Evolutionary conservation across 1,139 yeast species (phyloP).

Genomic region (Geotrichum siamense): DNA sequence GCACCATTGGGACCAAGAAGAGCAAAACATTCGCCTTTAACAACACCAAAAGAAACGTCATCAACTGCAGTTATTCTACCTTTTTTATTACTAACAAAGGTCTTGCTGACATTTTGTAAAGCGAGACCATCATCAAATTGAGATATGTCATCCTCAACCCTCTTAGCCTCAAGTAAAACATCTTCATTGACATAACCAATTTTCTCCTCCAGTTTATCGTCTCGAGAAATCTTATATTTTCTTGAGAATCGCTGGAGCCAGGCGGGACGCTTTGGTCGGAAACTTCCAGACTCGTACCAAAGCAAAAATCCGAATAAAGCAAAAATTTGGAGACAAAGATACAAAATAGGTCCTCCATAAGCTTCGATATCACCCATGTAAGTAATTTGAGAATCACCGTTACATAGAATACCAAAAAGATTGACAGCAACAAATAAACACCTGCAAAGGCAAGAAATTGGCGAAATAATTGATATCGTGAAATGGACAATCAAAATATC

Average conservation of each 20-base stretch:
- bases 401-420: slow-evolving; percentile 33
- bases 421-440: slow-evolving; percentile 33
- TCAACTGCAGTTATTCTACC: slow-evolving; percentile 26
- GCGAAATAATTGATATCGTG: slow-evolving; percentile 29
- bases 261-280: not conserved
- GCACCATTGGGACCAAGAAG: slow-evolving; percentile 94
- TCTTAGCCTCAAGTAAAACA: slow-evolving; percentile 17
- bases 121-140: slow-evolving; percentile 28
- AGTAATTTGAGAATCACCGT: slow-evolving; percentile 21
- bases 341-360: slow-evolving; percentile 35
- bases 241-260: not conserved
- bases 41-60: slow-evolving; percentile 34
- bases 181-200: slow-evolving; percentile 14
- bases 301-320: slow-evolving; percentile 26
- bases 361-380: slow-evolving; percentile 30
- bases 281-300: slow-evolving; percentile 35
- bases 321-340: slow-evolving; percentile 28
- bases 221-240: not conserved
- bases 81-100: slow-evolving; percentile 23
- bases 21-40: slow-evolving; percentile 34
- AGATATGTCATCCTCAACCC: slow-evolving; percentile 20
- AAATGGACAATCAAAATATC: slow-evolving; percentile 27
- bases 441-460: slow-evolving; percentile 30
- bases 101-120: slow-evolving; percentile 29
- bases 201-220: slow-evolving; percentile 12